Base-by-base conservation (phyloP, 306 rosid species). In the Sophora flavescens region DNA sequence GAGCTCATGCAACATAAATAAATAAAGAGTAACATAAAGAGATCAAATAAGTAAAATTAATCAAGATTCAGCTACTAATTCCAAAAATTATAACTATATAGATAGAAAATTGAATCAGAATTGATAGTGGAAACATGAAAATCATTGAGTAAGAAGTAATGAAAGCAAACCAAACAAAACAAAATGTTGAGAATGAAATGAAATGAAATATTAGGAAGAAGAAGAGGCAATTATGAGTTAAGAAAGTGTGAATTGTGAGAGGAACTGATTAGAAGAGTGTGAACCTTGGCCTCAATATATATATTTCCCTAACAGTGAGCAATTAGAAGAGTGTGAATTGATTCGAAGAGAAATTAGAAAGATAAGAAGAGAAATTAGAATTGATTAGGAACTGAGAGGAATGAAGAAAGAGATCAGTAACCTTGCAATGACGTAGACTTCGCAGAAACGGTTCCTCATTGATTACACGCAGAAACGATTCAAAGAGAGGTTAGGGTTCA, bases 191-290 rank as follows among this genome's bases (percentile, higher is more conserved):
- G 22, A 22, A 68, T 18, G 3, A 73, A 78, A 22, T 22, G 22
- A 42, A 42, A 42, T 1, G 9, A 42, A 22, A 22, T 22, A 22
- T 22, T 1, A 1, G 13, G 48, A 42, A 9, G 4, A 39, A 2
- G 5, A 41, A 64, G 4, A 7, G 12, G 44, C 5, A 74, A 91
- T 92, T 87, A 96, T 98, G 87, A 12, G 97, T 80, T 17, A 96
- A 72, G 76, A 96, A 88, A 84, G 89, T 89, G 5, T 98, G 80
- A 80, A 92, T 84, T 61, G 80, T 86, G 80, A 92, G 65, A 96
- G 82, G 39, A 90, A 87, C 98, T 98, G 22, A 96, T 96, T 97
- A 96, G 16, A 22, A 91, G 89, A 62, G 90, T 66, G 59, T 98
- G 97, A 44, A 91, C 83, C 80, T 92, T 88, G 75, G 84, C 83